Evolutionary conservation across 129 eudicot genomes (phyloP).

Genomic region (Centaurea solstitialis): DNA sequence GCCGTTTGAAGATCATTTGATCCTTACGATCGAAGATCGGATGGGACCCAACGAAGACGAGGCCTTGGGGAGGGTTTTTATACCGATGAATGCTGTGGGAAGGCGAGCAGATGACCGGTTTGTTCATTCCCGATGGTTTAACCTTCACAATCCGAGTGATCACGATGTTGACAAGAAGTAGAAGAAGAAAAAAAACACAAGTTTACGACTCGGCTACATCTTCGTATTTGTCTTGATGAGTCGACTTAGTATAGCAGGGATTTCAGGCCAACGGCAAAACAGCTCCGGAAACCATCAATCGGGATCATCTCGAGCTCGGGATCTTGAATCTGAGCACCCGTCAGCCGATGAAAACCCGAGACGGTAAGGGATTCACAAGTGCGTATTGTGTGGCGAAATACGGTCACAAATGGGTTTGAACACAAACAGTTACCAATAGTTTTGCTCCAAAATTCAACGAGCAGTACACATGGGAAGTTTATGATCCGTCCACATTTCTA

Average conservation of each 20-base stretch:
- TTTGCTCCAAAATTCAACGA: constrained; percentile 77
- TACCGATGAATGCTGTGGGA: constrained; percentile 58
- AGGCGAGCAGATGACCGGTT: constrained; percentile 74
- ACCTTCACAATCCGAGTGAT: constrained; percentile 52
- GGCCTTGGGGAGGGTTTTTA: constrained; percentile 53
- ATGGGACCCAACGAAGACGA: constrained; percentile 71
- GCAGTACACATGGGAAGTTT: constrained; percentile 97
- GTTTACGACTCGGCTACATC: constrained; percentile 73
- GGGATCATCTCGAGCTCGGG: constrained; percentile 88
- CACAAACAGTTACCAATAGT: constrained; percentile 73
- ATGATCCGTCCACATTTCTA: constrained; percentile 85
- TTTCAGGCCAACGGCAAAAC: constrained; percentile 85
- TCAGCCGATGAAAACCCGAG: constrained; percentile 76
- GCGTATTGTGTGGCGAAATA: constrained; percentile 82
- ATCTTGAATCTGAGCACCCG: constrained; percentile 65
- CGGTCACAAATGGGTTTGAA: constrained; percentile 89
- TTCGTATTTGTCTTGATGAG: constrained; percentile 80
- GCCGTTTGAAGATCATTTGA: constrained; percentile 84
- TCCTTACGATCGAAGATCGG: constrained; percentile 72
- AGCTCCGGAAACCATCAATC: constrained; percentile 81
- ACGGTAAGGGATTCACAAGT: constrained; percentile 64
- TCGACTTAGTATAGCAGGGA: constrained; percentile 95
- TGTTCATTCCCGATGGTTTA: constrained; percentile 59
- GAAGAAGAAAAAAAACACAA: constrained; percentile 52
- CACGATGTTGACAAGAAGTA: constrained; percentile 51